Percentiles rank a stretch among this genome's conserved stretches.
Evolutionary conservation across 225 moss, liverwort and hornwort genomes (phyloP).

Genomic region (Climacium dendroides): DNA sequence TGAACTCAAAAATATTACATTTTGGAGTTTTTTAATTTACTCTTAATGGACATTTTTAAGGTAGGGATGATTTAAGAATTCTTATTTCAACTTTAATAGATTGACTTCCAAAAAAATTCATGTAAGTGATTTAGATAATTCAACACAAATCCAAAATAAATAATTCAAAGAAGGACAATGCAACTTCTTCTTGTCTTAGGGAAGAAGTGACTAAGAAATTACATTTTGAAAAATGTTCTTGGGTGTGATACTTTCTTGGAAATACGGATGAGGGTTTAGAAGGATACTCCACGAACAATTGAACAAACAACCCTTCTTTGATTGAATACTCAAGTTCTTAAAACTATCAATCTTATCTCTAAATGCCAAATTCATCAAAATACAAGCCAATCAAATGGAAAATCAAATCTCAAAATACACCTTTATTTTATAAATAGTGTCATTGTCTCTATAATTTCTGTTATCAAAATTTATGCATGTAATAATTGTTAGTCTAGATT

Average conservation of each 20-base stretch:
- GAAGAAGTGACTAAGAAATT: not conserved
- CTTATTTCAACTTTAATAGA: too few relatives aligned
- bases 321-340: not conserved
- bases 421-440: not conserved
- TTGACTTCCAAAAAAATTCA: too few relatives aligned
- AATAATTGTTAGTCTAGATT: not conserved
- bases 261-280: not conserved
- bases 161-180: not conserved
- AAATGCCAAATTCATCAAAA: not conserved
- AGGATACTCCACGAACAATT: not conserved
- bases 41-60: not conserved
- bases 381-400: accelerated
- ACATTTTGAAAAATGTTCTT: not conserved
- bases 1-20: not conserved
- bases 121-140: not conserved
- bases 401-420: not conserved
- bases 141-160: not conserved
- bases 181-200: not conserved
- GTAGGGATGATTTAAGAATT: not conserved
- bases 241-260: not conserved
- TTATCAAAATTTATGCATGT: too few relatives aligned
- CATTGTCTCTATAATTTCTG: accelerated
- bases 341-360: not conserved
- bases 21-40: not conserved
- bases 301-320: accelerated